Evolutionary conservation across 192 early-diverging fungal species (phyloP), one percentile per base, ranked within the genome.

Genomic region (Gamsiella multidivaricata): DNA sequence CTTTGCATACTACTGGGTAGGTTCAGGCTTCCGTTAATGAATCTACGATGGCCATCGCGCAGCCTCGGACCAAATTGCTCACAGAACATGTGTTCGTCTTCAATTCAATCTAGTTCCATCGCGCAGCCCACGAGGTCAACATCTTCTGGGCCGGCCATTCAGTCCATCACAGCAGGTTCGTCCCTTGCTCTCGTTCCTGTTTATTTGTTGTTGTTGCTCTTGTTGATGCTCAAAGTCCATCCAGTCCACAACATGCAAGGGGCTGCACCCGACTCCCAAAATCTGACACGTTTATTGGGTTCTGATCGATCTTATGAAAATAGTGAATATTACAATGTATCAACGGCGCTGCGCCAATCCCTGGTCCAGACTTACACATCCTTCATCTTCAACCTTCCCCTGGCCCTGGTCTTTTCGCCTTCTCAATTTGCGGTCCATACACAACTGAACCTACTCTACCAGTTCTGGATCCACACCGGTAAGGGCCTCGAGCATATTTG

Each of bases 111-210:
- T 85, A 76, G 80, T 87, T 88, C 52, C 88, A 89, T 43, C 71
- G 88, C 22, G 82, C 78, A 9, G 88, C 86, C 8, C 88, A 89
- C 54, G 88, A 89, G 69, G 68, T 89, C 26, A 89, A 88, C 65
- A 63, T 88, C 41, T 73, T 87, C 31, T 89, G 88, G 88, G 86
- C 87, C 43, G 69, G 79, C 1, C 88, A 89, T 46, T 78, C 74
- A 34, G 74, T 78, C n/a, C 74, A 78, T 45, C 74, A 78, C 61
- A 78, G 74, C 65, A 78, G 74, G 74, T 78, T 15, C 31, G 84
- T 84, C 34, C n/a, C 46, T 32, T 5, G 26, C 29, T 22, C 51
- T 41, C 5, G 26, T 39, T 3, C 50, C 15, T n/a, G 36, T 37
- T 7, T 23, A 22, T 2, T 25, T 10, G 15, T 43, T 10, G n/a